A percentile compares a stretch with the other conserved stretches of the same genome.
Evolutionary conservation across 257 asterid species (phyloP).

Genomic region (Nicotiana tabacum): DNA sequence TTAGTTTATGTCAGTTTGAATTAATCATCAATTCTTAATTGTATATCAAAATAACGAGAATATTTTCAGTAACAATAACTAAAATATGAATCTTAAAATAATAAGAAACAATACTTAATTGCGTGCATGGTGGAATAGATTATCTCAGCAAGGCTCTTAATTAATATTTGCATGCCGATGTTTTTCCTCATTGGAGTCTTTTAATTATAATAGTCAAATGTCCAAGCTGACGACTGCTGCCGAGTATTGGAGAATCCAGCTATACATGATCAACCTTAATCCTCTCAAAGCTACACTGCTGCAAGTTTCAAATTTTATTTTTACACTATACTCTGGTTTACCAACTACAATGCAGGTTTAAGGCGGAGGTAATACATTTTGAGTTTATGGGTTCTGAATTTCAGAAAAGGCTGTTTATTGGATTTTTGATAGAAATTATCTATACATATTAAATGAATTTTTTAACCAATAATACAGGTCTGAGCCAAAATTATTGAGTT

Average conservation of each 20-base stretch:
- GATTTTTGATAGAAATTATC: too few species aligned
- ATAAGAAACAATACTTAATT: background rate
- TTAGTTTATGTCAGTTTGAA: too few species aligned
- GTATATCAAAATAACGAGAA: background rate
- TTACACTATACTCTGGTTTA: too few species aligned
- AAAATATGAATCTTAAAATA: background rate
- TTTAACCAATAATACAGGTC: too few species aligned
- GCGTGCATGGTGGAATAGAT: background rate
- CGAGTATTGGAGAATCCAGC: background rate
- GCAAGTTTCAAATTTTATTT: background rate
- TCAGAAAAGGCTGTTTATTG: too few species aligned
- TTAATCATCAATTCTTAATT: too few species aligned
- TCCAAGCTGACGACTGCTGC: too few species aligned
- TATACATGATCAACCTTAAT: background rate
- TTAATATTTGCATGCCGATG: background rate
- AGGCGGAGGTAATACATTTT: too few species aligned
- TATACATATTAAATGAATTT: too few species aligned
- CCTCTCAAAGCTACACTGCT: background rate
- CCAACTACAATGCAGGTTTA: too few species aligned
- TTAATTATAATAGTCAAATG: background rate
- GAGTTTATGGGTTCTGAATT: too few species aligned
- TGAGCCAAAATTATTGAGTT: too few species aligned
- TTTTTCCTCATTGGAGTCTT: background rate
- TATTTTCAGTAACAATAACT: background rate
- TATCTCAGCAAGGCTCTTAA: background rate